Evolutionary conservation across 2,329 filamentous ascomycete species (phyloP).

Genomic region (Penicillium corylophilum): DNA sequence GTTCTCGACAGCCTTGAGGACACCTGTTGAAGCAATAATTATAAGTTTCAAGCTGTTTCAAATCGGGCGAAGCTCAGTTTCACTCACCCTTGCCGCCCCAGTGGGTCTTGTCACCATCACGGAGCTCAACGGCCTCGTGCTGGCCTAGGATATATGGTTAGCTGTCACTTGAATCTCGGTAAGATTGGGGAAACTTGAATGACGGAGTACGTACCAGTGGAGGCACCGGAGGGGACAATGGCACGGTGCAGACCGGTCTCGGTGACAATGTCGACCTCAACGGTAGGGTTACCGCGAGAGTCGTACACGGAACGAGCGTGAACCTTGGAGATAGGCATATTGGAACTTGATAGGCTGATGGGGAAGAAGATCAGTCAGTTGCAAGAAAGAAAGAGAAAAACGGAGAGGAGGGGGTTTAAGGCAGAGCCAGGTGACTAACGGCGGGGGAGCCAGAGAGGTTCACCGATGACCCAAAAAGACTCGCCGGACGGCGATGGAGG

Average conservation of each 20-base stretch:
- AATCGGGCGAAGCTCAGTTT: neutral
- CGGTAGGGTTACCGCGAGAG: constrained; percentile 96
- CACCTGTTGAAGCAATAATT: constrained; percentile 41
- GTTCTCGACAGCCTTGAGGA: constrained; percentile 80
- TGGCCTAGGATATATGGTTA: constrained; percentile 59
- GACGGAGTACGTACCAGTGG: constrained; percentile 68
- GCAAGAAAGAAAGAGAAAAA: constrained; percentile 17
- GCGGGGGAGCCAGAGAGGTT: constrained; percentile 30
- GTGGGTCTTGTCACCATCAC: constrained; percentile 82
- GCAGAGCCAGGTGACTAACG: constrained; percentile 31
- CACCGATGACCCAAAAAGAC: constrained; percentile 44
- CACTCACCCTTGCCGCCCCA: constrained; percentile 76
- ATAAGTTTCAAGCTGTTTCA: neutral
- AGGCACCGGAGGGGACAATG: constrained; percentile 95
- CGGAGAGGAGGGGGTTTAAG: constrained; percentile 17
- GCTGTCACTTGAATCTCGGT: constrained; percentile 4
- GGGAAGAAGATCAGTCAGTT: constrained; percentile 26
- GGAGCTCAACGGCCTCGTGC: constrained; percentile 88
- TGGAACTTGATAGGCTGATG: constrained; percentile 40
- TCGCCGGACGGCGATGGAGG: constrained; percentile 20
- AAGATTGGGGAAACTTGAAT: neutral
- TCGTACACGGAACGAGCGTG: constrained; percentile 96
- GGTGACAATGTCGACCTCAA: constrained; percentile 96
- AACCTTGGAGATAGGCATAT: constrained; percentile 87
- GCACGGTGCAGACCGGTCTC: constrained; percentile 95